phyloP scores from a whole-genome alignment of 2,329 filamentous ascomycete species.

The Penicillium sp. region DNA sequence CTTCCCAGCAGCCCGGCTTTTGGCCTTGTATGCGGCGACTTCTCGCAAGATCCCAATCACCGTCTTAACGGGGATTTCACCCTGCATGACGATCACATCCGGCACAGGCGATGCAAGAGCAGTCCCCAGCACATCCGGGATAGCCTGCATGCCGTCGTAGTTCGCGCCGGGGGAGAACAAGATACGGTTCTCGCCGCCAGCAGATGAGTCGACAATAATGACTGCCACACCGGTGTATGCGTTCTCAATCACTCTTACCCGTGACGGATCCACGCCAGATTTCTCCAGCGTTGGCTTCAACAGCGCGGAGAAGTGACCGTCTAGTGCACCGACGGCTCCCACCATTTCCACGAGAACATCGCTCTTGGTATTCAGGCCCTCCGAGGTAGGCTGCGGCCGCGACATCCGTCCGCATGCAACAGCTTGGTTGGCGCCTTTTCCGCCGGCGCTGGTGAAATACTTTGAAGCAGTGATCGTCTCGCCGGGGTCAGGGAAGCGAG shows the following conservation, averaged over 20 bases:
- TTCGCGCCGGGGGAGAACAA: constrained; percentile 75
- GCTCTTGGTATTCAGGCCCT: constrained; percentile 23
- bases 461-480: constrained; percentile 83
- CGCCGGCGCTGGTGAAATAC: constrained; percentile 81
- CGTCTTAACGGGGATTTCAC: constrained; percentile 73
- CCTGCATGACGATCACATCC: constrained; percentile 73
- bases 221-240: constrained; percentile 71
- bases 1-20: constrained; percentile 49
- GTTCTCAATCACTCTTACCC: constrained; percentile 53
- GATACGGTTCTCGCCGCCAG: constrained; percentile 75
- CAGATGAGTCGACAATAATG: constrained; percentile 74
- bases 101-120: constrained; percentile 51
- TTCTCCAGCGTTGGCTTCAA: constrained; percentile 62
- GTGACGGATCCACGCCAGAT: constrained; percentile 66
- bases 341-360: constrained; percentile 67
- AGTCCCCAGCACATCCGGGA: constrained; percentile 42
- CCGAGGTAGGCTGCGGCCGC: constrained; percentile 50
- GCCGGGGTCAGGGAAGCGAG: constrained; percentile 79
- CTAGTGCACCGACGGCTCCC: constrained; percentile 67
- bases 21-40: constrained; percentile 38
- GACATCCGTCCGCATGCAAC: constrained; percentile 85
- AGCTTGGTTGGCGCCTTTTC: constrained; percentile 95
- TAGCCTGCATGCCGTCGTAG: constrained; percentile 48
- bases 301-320: constrained; percentile 66
- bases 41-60: constrained; percentile 63